phyloP scores from a whole-genome alignment of 768 basidiomycete species.

The Coprinellus micaceus region DNA sequence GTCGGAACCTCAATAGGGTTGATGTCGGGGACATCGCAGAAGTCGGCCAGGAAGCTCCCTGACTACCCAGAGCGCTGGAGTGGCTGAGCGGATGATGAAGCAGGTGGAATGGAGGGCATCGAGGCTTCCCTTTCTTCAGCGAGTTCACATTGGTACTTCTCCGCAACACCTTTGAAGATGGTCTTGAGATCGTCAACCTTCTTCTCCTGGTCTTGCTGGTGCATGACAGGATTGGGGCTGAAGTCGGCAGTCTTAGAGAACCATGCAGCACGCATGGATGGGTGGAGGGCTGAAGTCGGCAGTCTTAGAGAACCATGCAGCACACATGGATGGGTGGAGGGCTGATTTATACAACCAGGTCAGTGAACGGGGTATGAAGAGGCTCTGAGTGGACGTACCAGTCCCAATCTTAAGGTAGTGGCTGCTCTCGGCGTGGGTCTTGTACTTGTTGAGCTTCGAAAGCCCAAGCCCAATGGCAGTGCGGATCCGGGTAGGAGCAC shows the following conservation, averaged over 20 bases:
- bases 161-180: background rate
- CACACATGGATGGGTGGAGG: constrained; percentile 23
- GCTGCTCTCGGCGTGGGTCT: constrained; percentile 15
- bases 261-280: constrained; percentile 21
- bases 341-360: constrained; percentile 17
- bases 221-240: background rate
- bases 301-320: constrained; percentile 17
- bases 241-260: constrained; percentile 7
- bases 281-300: constrained; percentile 15
- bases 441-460: constrained; percentile 26
- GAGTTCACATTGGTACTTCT: background rate
- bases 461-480: constrained; percentile 20
- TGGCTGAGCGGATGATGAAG: background rate
- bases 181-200: background rate
- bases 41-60: constrained; percentile 7
- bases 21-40: constrained; percentile 9
- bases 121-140: background rate
- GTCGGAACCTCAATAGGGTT: background rate
- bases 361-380: background rate
- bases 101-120: background rate
- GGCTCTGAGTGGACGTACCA: constrained; percentile 17
- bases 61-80: background rate
- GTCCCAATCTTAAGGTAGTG: constrained; percentile 28
- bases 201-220: background rate
- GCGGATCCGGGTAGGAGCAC: constrained; percentile 11